phyloP scores from a whole-genome alignment of 441 rosid genomes.

The Codiaeum variegatum region DNA sequence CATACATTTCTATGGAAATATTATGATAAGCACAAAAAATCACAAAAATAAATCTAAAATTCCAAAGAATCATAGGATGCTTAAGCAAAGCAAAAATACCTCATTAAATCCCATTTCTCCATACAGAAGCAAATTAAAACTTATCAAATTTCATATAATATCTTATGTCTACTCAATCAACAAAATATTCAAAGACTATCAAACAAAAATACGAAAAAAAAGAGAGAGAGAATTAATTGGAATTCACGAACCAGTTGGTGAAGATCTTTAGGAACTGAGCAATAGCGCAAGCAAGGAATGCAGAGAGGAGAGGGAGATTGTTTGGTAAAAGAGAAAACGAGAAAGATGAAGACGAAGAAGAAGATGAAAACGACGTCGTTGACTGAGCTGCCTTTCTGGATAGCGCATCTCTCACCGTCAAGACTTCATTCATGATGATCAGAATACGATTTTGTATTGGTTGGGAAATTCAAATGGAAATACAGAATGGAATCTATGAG shows the following conservation, averaged over 20 bases:
- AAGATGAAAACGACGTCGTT: slow-evolving; percentile 30
- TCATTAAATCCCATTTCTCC: neutral
- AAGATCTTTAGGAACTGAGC: slow-evolving; percentile 96
- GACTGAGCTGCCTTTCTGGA: slow-evolving; percentile 26
- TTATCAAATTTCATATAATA: neutral
- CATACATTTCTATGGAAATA: neutral
- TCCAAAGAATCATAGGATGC: neutral
- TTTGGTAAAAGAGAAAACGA: slow-evolving; percentile 38
- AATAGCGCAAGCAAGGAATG: slow-evolving; percentile 81
- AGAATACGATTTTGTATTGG: neutral
- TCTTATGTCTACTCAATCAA: neutral
- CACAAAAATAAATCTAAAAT: neutral
- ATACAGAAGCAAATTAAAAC: neutral
- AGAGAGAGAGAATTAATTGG: neutral
- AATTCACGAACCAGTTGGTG: slow-evolving; percentile 65
- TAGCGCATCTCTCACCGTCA: slow-evolving; percentile 54
- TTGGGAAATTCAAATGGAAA: neutral
- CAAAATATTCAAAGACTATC: neutral
- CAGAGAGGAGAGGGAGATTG: slow-evolving; percentile 82
- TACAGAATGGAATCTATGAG: neutral
- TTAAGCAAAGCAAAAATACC: neutral
- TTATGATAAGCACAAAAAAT: neutral
- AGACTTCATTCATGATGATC: slow-evolving; percentile 59
- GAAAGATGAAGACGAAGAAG: slow-evolving; percentile 34
- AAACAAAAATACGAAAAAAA: neutral